phyloP scores from a whole-genome alignment of 2,329 filamentous ascomycete species.

The Trichoderma polysporum region DNA sequence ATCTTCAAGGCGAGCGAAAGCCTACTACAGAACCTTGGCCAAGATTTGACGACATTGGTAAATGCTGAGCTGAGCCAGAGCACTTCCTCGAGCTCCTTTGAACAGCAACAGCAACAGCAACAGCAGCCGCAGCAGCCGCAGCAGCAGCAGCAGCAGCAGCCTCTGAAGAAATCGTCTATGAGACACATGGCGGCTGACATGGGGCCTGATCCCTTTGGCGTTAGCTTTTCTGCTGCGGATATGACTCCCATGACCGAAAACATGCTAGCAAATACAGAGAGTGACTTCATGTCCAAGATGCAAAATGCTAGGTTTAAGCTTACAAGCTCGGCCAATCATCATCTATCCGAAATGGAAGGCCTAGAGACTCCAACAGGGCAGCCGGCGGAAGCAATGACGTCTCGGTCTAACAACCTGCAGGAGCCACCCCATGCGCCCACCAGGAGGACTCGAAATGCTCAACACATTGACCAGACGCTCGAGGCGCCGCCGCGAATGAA shows the following conservation, averaged over 20 bases:
- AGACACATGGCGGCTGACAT: conserved; percentile 40
- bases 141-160: conserved; percentile 21
- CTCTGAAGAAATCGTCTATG: conserved; percentile 42
- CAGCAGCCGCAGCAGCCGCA: conserved; percentile 32
- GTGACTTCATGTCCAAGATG: conserved; percentile 58
- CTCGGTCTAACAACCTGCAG: conserved; percentile 30
- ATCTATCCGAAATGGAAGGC: conserved; percentile 49
- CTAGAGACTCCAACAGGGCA: conserved; percentile 59
- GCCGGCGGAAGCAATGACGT: conserved; percentile 26
- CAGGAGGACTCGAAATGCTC: conserved; percentile 55
- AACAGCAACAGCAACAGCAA: not conserved
- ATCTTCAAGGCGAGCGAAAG: conserved; percentile 74
- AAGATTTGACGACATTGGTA: conserved; percentile 28
- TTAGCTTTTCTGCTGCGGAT: conserved; percentile 41
- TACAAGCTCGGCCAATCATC: conserved; percentile 38
- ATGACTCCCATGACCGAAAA: conserved; percentile 44
- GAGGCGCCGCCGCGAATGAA: conserved; percentile 67
- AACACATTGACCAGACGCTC: conserved; percentile 50
- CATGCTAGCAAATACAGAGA: conserved; percentile 45
- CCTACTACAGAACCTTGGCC: conserved; percentile 50
- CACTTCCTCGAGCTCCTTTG: conserved; percentile 32
- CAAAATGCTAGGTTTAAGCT: conserved; percentile 51
- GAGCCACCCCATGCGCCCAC: conserved; percentile 54
- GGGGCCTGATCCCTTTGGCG: conserved; percentile 53
- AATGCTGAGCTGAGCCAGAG: conserved; percentile 40